Conservation (phyloP, 495 filamentous ascomycete species). For the Xeromyces bisporus region DNA sequence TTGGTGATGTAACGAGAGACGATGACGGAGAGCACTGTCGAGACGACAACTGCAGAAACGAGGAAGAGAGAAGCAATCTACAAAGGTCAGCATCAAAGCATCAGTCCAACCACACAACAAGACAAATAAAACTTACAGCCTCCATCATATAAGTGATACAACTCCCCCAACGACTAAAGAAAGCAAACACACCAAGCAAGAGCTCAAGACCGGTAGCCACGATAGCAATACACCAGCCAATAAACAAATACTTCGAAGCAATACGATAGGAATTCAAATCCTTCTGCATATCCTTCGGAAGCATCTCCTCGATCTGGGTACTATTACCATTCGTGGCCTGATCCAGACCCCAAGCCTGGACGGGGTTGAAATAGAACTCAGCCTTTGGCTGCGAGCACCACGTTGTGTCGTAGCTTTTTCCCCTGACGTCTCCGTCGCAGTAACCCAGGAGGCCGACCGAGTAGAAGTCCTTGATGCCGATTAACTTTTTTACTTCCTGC, state of each 20-base stretch:
- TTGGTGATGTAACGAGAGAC: constrained; percentile 41
- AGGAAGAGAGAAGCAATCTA: constrained; percentile 36
- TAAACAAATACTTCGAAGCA: constrained; percentile 67
- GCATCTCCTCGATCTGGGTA: constrained; percentile 22
- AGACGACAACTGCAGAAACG: constrained; percentile 38
- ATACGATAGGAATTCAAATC: constrained; percentile 52
- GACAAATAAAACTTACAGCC: constrained; percentile 20
- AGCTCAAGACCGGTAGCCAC: constrained; percentile 52
- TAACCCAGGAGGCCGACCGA: constrained; percentile 73
- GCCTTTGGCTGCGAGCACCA: constrained; percentile 41
- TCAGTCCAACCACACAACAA: constrained; percentile 34
- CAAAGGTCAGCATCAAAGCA: no score
- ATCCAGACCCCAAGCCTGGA: constrained; percentile 43
- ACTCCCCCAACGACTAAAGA: constrained; percentile 52
- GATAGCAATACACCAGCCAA: constrained; percentile 52
- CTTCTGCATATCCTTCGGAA: constrained; percentile 47
- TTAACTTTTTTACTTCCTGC: constrained; percentile 23
- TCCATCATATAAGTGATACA: constrained; percentile 66
- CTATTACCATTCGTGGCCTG: constrained; percentile 20
- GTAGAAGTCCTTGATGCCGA: constrained; percentile 61
- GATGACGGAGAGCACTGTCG: constrained; percentile 44
- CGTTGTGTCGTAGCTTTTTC: constrained; percentile 17
- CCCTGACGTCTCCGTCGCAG: constrained; percentile 50
- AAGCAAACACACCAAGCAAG: constrained; percentile 49
- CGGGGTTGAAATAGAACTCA: constrained; percentile 62